Base-by-base conservation (phyloP, 106 monocot species). In the Platanthera guangdongensis region DNA sequence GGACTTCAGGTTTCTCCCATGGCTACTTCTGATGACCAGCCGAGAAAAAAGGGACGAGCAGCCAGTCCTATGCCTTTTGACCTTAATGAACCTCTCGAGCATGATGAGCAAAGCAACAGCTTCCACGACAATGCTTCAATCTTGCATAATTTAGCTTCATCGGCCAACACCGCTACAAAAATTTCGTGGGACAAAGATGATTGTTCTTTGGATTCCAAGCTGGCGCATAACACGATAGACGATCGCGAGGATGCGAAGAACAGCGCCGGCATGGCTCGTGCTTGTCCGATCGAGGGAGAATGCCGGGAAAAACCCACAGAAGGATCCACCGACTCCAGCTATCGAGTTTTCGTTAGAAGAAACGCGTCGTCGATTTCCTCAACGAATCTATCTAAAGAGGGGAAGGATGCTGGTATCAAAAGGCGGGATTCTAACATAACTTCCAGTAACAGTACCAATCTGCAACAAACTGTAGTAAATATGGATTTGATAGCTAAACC, bases 401-500 rank as follows among this genome's bases (percentile, higher is more conserved):
- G 47, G 39, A 52, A 57, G 47, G 30, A 75, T 18, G 5, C 8
- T 78, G 77, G 54, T 55, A 51, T 28, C 78, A 57, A 64, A 51
- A 76, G 28, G 68, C 68, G 62, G 45, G 7, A 16, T 51, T 84
- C 78, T 18, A 62, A 8, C 57, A 10, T 78, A 69, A 57, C 77
- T 21, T 79, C 55, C 50, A 52, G 80, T 47, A 74, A 77, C 64
- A 47, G 80, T 55, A 78, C 74, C 13, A 78, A 81, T 77, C 60
- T 75, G 22, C 76, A 73, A 47, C 52, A 45, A 74, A 28, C 52
- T 13, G 4, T 49, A 48, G 4, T 49, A 48, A n/a, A 7, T 19
- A 52, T 45, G 52, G 68, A 54, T 65, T 55, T 12, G 11, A 16
- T 55, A 14, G 22, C 19, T 3, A 83, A 77, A 45, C 50, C 53